Evolutionary conservation across 2,329 filamentous ascomycete species (phyloP).

Genomic region (Diplodia corticola): DNA sequence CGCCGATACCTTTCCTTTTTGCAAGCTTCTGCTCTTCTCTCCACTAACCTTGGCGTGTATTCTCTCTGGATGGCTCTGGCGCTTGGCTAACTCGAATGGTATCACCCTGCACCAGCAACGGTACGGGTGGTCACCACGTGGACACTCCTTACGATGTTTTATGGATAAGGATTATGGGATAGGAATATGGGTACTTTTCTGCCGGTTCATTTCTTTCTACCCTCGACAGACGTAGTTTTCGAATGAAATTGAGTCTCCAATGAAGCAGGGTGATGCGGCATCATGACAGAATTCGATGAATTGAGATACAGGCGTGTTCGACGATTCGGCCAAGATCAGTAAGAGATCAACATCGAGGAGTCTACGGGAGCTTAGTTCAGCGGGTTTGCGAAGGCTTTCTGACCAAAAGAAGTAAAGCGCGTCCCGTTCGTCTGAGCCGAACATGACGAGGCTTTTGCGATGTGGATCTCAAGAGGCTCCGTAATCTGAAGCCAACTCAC

Average conservation of each 20-base stretch:
- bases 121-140: background rate
- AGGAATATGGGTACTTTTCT: slow-evolving; percentile 6
- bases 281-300: background rate
- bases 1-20: background rate
- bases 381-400: background rate
- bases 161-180: background rate
- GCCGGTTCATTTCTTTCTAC: background rate
- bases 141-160: slow-evolving; percentile 10
- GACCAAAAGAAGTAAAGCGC: background rate
- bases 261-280: background rate
- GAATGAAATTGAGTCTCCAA: slow-evolving; percentile 13
- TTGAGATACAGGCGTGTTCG: background rate
- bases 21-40: background rate
- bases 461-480: background rate
- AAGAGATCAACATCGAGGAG: background rate
- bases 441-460: background rate
- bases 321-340: background rate
- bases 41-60: slow-evolving; percentile 18
- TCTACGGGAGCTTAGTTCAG: background rate
- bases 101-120: slow-evolving; percentile 3
- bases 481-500: background rate
- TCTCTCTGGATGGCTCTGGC: slow-evolving; percentile 17
- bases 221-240: slow-evolving; percentile 2
- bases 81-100: slow-evolving; percentile 16
- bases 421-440: background rate